phyloP scores from a whole-genome alignment of 2,329 filamentous ascomycete genomes.

The Penicillium frequentans region DNA sequence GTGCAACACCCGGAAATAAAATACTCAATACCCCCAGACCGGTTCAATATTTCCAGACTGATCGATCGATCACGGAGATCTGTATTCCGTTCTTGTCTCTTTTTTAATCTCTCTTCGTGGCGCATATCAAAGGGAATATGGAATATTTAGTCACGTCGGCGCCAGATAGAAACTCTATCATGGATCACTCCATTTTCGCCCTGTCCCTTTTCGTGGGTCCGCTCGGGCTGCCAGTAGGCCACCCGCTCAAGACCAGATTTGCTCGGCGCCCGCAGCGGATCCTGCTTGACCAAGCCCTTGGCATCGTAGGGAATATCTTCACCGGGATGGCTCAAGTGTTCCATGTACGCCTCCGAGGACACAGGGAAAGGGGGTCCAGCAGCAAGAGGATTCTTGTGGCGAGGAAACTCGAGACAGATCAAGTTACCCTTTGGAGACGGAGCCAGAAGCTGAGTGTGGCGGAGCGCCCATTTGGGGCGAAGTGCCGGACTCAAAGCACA shows the following conservation, averaged over 20 bases:
- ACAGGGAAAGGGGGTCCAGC: conserved; percentile 74
- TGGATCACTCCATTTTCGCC: conserved; percentile 40
- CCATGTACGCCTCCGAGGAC: conserved; percentile 67
- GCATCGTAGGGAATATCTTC: conserved; percentile 63
- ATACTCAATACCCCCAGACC: neutral
- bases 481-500: conserved; percentile 58
- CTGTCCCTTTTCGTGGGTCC: conserved; percentile 58
- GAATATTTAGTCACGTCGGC: conserved; percentile 30
- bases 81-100: neutral
- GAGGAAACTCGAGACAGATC: conserved; percentile 75
- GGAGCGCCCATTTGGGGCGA: conserved; percentile 58
- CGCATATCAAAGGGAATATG: neutral
- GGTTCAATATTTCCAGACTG: neutral
- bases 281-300: conserved; percentile 50
- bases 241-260: conserved; percentile 46
- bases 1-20: neutral
- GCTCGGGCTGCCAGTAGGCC: conserved; percentile 56
- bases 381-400: conserved; percentile 64
- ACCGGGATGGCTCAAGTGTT: conserved; percentile 69
- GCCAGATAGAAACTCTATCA: conserved; percentile 47
- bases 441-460: conserved; percentile 56
- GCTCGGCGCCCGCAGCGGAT: conserved; percentile 47
- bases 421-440: conserved; percentile 49
- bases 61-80: neutral
- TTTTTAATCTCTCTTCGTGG: too few relatives aligned